Conservation (phyloP, 2,329 filamentous ascomycete genomes). For the Dothistroma pini region DNA sequence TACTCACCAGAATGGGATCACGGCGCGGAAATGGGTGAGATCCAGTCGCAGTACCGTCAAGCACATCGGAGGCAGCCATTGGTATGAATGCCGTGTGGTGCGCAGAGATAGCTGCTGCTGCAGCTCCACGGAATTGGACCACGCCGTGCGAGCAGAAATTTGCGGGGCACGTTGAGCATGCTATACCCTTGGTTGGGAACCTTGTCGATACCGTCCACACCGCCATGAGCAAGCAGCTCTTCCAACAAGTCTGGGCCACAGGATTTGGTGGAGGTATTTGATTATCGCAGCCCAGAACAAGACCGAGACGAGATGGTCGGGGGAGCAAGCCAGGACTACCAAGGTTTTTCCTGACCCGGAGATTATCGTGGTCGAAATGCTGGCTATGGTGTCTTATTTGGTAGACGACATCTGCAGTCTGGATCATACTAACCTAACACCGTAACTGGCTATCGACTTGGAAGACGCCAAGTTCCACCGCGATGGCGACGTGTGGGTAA, state of each 20-base stretch:
- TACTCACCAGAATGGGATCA: neutral
- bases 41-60: neutral
- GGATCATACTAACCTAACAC: neutral
- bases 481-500: neutral
- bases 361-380: neutral
- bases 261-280: neutral
- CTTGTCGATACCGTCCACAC: neutral
- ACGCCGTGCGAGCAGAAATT: neutral
- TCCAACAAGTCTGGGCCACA: neutral
- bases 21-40: neutral
- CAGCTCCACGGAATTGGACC: neutral
- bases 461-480: neutral
- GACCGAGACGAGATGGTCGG: neutral
- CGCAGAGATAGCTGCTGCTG: neutral
- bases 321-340: neutral
- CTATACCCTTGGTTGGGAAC: neutral
- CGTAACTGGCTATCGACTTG: neutral
- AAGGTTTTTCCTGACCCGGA: neutral
- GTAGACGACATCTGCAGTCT: neutral
- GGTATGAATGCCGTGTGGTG: neutral
- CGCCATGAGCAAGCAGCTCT: neutral
- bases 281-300: neutral
- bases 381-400: neutral
- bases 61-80: neutral
- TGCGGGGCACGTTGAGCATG: neutral